Percentiles rank a stretch among this genome's conserved stretches.
These are phyloP conservation scores for Ramalina peruviana DNA, from an alignment of 495 filamentous ascomycete species.

Conservation along the genomic window DNA sequence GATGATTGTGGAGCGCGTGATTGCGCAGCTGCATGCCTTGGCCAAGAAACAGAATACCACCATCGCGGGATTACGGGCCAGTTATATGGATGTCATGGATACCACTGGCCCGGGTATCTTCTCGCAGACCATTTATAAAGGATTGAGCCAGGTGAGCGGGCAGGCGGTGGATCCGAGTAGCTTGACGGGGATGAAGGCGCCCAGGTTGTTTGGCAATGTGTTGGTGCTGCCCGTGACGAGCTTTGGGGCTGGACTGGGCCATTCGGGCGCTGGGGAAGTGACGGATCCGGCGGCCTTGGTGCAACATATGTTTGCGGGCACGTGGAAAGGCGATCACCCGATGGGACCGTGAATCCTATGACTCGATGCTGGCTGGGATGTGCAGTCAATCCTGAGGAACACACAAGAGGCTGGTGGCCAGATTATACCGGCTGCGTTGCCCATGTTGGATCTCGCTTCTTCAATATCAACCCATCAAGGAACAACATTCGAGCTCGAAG, in stretches of 20 bases:
- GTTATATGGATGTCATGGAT: conserved; percentile 23
- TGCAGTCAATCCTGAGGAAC: too few relatives aligned
- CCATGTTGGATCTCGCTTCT: too few relatives aligned
- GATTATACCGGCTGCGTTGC: too few relatives aligned
- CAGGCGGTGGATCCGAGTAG: conserved; percentile 16
- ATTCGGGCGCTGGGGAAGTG: conserved; percentile 14
- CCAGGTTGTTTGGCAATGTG: conserved; percentile 26
- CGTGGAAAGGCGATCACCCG: conserved; percentile 19
- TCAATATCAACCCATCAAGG: too few relatives aligned
- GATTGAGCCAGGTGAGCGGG: conserved; percentile 15
- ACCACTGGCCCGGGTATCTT: conserved; percentile 29
- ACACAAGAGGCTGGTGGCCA: too few relatives aligned
- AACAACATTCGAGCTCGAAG: too few relatives aligned
- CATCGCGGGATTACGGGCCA: conserved; percentile 1
- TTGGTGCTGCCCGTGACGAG: conserved; percentile 28
- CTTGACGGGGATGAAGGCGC: conserved; percentile 20
- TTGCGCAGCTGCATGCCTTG: background rate
- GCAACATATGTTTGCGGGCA: conserved; percentile 23
- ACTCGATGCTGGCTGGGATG: too few relatives aligned
- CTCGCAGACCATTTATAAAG: conserved; percentile 23
- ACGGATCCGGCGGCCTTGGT: conserved; percentile 22
- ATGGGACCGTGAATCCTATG: background rate
- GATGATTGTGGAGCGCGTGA: conserved; percentile 12
- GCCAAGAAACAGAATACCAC: conserved; percentile 1
- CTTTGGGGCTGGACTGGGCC: conserved; percentile 22